phyloP scores from a whole-genome alignment of 2,329 filamentous ascomycete genomes.

The Diaporthe amygdali region DNA sequence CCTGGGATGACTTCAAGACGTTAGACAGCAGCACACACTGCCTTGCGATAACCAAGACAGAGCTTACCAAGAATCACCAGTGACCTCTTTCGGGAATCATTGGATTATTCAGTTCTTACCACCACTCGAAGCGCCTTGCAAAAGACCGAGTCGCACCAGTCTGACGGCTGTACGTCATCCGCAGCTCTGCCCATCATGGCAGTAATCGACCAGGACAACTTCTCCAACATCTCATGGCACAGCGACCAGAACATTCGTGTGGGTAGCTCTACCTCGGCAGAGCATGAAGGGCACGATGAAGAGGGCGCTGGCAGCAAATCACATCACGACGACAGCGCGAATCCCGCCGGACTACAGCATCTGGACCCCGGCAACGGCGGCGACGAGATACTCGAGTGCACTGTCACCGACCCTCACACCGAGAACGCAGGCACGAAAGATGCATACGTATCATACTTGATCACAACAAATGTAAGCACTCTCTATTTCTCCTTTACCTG shows the following conservation, averaged over 20 bases:
- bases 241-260: slow-evolving; percentile 60
- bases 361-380: slow-evolving; percentile 69
- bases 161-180: background rate
- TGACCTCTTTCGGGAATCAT: background rate
- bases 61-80: background rate
- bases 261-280: slow-evolving; percentile 34
- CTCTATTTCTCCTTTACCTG: background rate
- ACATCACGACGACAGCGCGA: slow-evolving; percentile 44
- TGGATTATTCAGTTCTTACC: background rate
- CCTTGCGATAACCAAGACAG: background rate
- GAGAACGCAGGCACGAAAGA: slow-evolving; percentile 97
- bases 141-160: background rate
- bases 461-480: slow-evolving; percentile 78
- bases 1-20: background rate
- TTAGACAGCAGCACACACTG: background rate
- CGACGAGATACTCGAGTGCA: slow-evolving; percentile 80
- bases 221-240: slow-evolving; percentile 82
- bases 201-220: slow-evolving; percentile 69
- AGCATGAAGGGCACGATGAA: slow-evolving; percentile 18
- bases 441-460: slow-evolving; percentile 92
- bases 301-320: slow-evolving; percentile 36
- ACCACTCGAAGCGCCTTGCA: background rate
- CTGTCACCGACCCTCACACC: slow-evolving; percentile 83
- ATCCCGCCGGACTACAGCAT: slow-evolving; percentile 53
- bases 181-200: slow-evolving; percentile 41